Conservation (phyloP, 257 asterid genomes). For the Ophiorrhiza pumila region DNA sequence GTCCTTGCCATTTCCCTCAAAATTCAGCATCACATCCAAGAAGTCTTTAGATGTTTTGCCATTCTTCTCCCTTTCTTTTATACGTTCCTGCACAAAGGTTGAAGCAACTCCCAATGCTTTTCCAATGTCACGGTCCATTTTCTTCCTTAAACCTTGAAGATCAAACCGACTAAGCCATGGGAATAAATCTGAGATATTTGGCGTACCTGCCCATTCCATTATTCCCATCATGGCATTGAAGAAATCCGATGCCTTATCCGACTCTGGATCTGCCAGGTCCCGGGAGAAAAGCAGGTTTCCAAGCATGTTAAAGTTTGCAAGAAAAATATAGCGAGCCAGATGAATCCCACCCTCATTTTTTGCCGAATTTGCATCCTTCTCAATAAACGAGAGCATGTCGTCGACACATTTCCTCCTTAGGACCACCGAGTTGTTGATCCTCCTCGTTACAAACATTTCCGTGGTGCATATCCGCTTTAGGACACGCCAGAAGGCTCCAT, state of each 20-base stretch:
- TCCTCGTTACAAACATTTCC: slow-evolving; percentile 40
- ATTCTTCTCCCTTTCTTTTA: slow-evolving; percentile 17
- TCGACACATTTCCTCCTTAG: slow-evolving; percentile 37
- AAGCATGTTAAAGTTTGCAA: no score
- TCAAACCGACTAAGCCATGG: no score
- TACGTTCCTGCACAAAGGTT: slow-evolving; percentile 41
- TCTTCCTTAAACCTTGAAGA: slow-evolving; percentile 37
- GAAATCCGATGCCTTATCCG: no score
- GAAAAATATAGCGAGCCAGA: no score
- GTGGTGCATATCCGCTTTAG: slow-evolving; percentile 49
- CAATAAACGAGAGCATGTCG: slow-evolving; percentile 46
- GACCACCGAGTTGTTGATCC: slow-evolving; percentile 41
- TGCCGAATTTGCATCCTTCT: no score
- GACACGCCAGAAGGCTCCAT: no score
- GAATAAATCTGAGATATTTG: no score
- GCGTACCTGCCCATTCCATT: no score
- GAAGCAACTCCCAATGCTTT: slow-evolving; percentile 32
- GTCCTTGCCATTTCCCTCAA: slow-evolving; percentile 51
- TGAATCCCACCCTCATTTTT: no score
- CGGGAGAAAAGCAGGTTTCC: no score
- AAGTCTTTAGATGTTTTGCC: slow-evolving; percentile 53
- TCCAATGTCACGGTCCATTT: slow-evolving; percentile 18
- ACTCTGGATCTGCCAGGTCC: no score
- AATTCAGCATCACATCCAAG: slow-evolving; percentile 52
- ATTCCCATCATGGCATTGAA: no score